Base-by-base conservation (phyloP, 257 asterid species). In the Nicotiana attenuata region DNA sequence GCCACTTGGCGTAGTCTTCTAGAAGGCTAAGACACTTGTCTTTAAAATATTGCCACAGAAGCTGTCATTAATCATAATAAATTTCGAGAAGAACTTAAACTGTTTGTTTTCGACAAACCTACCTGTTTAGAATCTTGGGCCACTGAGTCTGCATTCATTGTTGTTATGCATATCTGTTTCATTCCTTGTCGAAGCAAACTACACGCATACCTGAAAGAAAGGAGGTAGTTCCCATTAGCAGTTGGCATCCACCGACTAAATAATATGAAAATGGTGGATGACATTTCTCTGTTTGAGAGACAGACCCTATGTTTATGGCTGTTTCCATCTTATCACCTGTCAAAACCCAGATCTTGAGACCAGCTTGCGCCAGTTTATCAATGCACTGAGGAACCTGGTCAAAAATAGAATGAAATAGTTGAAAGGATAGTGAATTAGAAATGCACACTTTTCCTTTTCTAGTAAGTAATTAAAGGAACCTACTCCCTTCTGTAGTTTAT, bases 321-420 rank as follows among this genome's bases (percentile, higher is more conserved):
- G 98, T 96, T 92, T 96, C 99, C 99, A 96, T 96, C 91, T 96
- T 96, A 88, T 96, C 99, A 85, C 99, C 99, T 26, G 99, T 96
- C 89, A 96, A 89, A 85, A 96, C 99, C 99, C 99, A 96, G 69
- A 96, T 85, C 90, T 96, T 96, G 76, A 96, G 89, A 83, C 99
- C 99, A 86, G 99, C 99, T 89, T 87, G 98, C 65, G 99, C 99
- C 86, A 96, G 91, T 89, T 89, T 94, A 88, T 96, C 99, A 57
- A 96, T 96, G 93, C 99, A 96, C 86, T 93, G 97, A 85, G 99
- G 99, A 85, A 96, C 99, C 98, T 96, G 79, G 19, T 81, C 56
- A 85, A 85, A 85, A 78, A 20, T 11, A 76, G 61, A 76, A 24
- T 28, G 50, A 15, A 53, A 64, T 8, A 52, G 64, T 80, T 24